Evolutionary conservation across 225 moss, liverwort and hornwort species (phyloP), one percentile per base, ranked within the genome.

Genomic region (Marchantia polymorpha): DNA sequence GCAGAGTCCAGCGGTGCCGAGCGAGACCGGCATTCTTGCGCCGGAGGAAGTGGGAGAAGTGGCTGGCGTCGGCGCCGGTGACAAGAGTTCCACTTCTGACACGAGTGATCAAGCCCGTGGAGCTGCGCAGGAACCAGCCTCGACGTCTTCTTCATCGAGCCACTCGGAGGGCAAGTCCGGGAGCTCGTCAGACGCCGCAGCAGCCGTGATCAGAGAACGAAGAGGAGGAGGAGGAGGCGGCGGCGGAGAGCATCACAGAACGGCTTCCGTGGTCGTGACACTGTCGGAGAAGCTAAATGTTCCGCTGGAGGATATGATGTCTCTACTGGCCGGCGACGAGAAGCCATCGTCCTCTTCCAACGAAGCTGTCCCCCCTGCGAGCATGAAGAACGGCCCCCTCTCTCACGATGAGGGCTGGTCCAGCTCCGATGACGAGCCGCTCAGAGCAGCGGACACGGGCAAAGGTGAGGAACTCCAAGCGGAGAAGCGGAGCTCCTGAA

Each of bases 271-370:
- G 14, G 84, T 82, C 8, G 87, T 85, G 17, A 82, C 82, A 15
- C 83, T 85, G 0, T 87, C 87, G 3, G 87, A 84, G 74, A 84
- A 81, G 54, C 50, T 87, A 2, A 84, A 87, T 10, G 87, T 87
- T 23, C 87, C 87, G 8, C 23, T 87, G 29, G 87, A 80, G 20
- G 87, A 87, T 52, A 78, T 87, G 6, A 87, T 87, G 78, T 84
- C 87, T 9, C 84, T 87, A 39, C 81, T 84, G 1, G 75, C 73
- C 4, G 87, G 87, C 13, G 87, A 87, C 10, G 82, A 84, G 12
- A 72, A 58, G 8, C 27, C 64, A 31, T 27, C 27, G 1, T 22
- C 83, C 11, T 59, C 81, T 1, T 71, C 78, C 26, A 75, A 74
- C 0, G 83, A 70, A 59, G 60, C 77, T 26, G 79, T 56, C 31